Conservation (phyloP, 2,329 filamentous ascomycete genomes). For the Pseudomassariella vexata region DNA sequence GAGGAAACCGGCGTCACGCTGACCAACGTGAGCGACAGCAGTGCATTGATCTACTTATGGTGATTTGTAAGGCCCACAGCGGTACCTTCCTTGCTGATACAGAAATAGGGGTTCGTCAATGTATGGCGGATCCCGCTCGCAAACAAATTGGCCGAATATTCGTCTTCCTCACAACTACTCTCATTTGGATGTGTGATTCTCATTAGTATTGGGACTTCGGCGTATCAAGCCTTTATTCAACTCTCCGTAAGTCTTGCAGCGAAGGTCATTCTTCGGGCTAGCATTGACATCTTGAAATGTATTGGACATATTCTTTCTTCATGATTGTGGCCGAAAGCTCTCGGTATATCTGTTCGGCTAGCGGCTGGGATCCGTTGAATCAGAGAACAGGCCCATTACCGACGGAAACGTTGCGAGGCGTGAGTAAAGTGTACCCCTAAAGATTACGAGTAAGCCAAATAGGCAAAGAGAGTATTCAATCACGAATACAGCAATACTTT, state of each 20-base stretch:
- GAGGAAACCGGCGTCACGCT: slow-evolving; percentile 29
- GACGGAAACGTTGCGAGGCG: too few species aligned
- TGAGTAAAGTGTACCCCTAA: too few species aligned
- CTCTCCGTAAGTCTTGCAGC: slow-evolving; percentile 14
- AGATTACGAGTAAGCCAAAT: too few species aligned
- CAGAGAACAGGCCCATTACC: too few species aligned
- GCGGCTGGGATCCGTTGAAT: slow-evolving; percentile 31
- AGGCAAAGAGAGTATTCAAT: too few species aligned
- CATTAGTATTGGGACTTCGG: slow-evolving; percentile 27
- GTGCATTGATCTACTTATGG: slow-evolving; percentile 32
- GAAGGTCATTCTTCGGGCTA: background rate
- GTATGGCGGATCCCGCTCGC: slow-evolving; percentile 28
- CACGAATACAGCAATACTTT: too few species aligned
- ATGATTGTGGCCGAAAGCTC: slow-evolving; percentile 29
- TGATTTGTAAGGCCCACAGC: slow-evolving; percentile 10
- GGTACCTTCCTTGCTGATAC: background rate
- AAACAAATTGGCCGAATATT: slow-evolving; percentile 27
- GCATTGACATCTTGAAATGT: slow-evolving; percentile 12
- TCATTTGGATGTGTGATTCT: slow-evolving; percentile 23
- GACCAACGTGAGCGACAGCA: slow-evolving; percentile 33
- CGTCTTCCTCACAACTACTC: slow-evolving; percentile 27
- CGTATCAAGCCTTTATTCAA: slow-evolving; percentile 32
- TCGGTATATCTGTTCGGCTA: slow-evolving; percentile 32
- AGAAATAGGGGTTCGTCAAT: slow-evolving; percentile 27
- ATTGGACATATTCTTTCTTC: slow-evolving; percentile 32